phyloP scores from a whole-genome alignment of 148 eudicot species.

The Cornus controversa region DNA sequence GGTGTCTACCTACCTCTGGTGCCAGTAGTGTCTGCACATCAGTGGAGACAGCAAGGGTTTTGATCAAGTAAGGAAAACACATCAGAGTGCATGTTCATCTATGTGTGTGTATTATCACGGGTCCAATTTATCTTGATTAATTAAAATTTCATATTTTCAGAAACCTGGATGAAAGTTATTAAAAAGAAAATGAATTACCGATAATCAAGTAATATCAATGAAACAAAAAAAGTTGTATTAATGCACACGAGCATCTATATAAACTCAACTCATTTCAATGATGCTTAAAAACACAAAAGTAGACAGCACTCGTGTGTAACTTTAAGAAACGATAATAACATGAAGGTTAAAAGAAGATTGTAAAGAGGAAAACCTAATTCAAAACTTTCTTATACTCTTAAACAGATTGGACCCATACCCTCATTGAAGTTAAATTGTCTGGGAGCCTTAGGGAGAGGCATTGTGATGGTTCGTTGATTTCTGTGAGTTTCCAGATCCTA shows the following conservation, averaged over 20 bases:
- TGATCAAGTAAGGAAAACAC: too few relatives aligned
- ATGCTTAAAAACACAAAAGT: not conserved
- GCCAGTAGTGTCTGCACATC: not conserved
- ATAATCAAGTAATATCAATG: not conserved
- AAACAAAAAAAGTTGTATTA: not conserved
- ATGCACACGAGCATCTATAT: not conserved
- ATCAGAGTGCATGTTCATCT: too few relatives aligned
- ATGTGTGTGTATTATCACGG: not conserved
- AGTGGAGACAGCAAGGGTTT: not conserved
- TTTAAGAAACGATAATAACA: not conserved
- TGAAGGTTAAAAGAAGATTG: too few relatives aligned
- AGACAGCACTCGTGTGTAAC: not conserved
- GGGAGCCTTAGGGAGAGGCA: conserved; percentile 81
- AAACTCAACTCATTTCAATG: too few relatives aligned
- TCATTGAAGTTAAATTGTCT: conserved; percentile 61
- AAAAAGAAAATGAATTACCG: not conserved
- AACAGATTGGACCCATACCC: conserved; percentile 32
- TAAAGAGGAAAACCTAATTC: too few relatives aligned
- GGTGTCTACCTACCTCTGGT: not conserved
- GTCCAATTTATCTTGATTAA: not conserved
- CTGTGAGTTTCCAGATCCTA: conserved; percentile 65
- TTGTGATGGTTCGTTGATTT: conserved; percentile 71
- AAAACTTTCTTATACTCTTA: too few relatives aligned
- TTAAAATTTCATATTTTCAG: not conserved
- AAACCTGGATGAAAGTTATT: not conserved